Conservation (phyloP, 2,329 filamentous ascomycete species). For the Cladophialophora carrionii region DNA sequence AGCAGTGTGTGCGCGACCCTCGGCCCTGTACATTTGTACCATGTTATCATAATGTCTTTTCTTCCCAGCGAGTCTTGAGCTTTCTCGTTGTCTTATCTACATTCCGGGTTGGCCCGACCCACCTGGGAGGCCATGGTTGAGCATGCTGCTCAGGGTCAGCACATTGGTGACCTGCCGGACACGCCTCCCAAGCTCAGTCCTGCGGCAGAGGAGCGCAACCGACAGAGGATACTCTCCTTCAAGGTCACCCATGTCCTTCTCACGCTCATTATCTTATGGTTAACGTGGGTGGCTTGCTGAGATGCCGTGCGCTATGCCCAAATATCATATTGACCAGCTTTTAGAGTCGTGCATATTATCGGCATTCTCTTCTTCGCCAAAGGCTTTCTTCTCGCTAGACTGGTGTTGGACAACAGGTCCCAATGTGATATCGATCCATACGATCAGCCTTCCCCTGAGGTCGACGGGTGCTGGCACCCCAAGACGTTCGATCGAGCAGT, state of each 20-base stretch:
- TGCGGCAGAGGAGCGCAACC: constrained; percentile 22
- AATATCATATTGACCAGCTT: constrained; percentile 21
- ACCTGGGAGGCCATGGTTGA: constrained; percentile 28
- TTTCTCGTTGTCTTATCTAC: constrained; percentile 8
- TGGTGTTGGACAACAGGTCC: constrained; percentile 77
- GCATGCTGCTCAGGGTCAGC: constrained; percentile 16
- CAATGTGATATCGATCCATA: constrained; percentile 68
- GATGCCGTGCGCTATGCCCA: not conserved
- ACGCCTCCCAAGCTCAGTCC: constrained; percentile 8
- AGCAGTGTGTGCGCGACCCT: constrained; percentile 3
- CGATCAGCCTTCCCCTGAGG: constrained; percentile 46
- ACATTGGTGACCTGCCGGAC: constrained; percentile 21
- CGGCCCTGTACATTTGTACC: not conserved
- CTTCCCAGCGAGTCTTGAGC: not conserved
- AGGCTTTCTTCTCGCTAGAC: constrained; percentile 87
- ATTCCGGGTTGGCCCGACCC: not conserved
- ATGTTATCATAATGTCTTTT: constrained; percentile 16
- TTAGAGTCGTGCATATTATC: constrained; percentile 70
- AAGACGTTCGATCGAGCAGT: constrained; percentile 92
- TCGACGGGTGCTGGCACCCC: constrained; percentile 90
- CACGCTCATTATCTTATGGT: constrained; percentile 36
- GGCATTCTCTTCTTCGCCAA: constrained; percentile 92
- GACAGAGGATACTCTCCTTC: constrained; percentile 33
- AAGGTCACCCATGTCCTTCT: constrained; percentile 38
- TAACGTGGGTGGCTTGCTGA: constrained; percentile 31